A percentile compares a stretch with the other conserved stretches of the same genome.
Evolutionary conservation across 352 stramenopile species (phyloP).

Genomic region (Chrysophaeum taylorii): DNA sequence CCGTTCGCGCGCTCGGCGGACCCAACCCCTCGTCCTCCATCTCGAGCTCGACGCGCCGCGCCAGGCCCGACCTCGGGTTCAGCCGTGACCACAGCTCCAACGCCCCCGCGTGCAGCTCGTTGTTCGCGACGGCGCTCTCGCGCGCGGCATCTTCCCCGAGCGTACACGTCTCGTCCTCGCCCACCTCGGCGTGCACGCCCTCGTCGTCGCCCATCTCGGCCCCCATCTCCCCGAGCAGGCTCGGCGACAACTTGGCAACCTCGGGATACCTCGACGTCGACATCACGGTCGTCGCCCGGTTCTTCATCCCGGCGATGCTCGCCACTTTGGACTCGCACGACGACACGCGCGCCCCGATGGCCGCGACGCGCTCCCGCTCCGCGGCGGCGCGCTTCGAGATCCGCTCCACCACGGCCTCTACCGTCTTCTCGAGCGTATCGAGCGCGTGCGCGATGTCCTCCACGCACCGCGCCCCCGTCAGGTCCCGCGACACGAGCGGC

Average conservation of each 20-base stretch:
- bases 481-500: background rate
- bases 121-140: background rate
- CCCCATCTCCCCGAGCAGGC: background rate
- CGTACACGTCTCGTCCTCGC: background rate
- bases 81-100: background rate
- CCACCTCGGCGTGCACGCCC: background rate
- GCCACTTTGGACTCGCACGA: constrained; percentile 1
- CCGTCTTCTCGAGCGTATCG: background rate
- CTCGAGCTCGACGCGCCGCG: background rate
- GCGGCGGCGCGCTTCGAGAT: background rate
- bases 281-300: background rate
- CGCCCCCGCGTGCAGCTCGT: background rate
- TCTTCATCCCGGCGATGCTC: background rate
- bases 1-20: background rate
- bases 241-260: background rate
- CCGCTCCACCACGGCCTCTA: background rate
- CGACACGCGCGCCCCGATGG: background rate
- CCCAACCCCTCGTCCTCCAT: background rate
- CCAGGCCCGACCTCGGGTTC: background rate
- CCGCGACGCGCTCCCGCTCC: background rate
- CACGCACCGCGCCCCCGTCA: background rate
- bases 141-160: background rate
- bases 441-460: background rate
- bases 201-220: background rate
- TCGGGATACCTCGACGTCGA: background rate